Evolutionary conservation across 1,284 basidiomycete genomes (phyloP).

Genomic region (Irpex sp.): DNA sequence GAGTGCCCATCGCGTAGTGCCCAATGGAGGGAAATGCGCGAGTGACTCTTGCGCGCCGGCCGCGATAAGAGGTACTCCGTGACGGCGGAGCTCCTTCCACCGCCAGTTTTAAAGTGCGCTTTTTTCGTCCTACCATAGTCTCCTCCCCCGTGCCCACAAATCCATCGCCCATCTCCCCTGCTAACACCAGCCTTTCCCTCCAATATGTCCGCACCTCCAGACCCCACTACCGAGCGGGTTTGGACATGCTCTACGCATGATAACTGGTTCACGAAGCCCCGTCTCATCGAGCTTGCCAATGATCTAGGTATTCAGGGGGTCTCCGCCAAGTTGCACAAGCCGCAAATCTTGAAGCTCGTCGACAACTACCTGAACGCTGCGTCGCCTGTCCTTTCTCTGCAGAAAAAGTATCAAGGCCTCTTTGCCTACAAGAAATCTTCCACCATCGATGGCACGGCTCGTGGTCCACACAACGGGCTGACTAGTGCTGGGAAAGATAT

Average conservation of each 20-base stretch:
- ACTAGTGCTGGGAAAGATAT: not conserved
- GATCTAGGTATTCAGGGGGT: not conserved
- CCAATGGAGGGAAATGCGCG: too few species aligned
- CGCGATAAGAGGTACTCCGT: too few species aligned
- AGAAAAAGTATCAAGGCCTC: not conserved
- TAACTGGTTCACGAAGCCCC: not conserved
- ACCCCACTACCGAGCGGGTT: not conserved
- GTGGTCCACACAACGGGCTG: not conserved
- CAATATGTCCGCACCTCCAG: not conserved
- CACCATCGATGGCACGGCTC: not conserved
- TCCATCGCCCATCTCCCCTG: too few species aligned
- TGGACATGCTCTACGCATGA: not conserved
- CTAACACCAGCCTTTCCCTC: not conserved
- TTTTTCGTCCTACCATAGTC: too few species aligned
- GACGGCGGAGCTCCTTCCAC: too few species aligned
- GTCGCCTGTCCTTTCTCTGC: not conserved
- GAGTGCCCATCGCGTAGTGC: too few species aligned
- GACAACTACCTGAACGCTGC: not conserved
- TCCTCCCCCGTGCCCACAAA: too few species aligned
- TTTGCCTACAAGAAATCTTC: not conserved
- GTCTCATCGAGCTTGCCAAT: not conserved
- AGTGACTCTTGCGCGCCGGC: too few species aligned
- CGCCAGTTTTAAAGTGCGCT: too few species aligned
- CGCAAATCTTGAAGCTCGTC: not conserved
- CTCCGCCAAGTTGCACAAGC: not conserved